phyloP scores from a whole-genome alignment of 208 protist genomes.

The Trypanosoma theileri region DNA sequence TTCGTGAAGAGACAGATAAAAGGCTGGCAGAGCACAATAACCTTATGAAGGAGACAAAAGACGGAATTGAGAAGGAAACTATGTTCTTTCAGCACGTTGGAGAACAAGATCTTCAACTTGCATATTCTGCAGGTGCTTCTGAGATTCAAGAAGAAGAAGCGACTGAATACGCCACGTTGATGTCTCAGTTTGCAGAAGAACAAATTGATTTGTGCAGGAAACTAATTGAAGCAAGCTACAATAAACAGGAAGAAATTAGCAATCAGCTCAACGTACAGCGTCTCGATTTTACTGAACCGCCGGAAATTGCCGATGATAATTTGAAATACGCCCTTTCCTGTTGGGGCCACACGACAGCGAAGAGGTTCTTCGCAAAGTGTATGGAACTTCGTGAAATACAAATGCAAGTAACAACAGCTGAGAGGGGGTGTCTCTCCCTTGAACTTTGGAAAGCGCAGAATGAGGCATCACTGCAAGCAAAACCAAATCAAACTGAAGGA shows the following conservation, averaged over 20 bases:
- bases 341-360: conserved; percentile 67
- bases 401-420: conserved; percentile 33
- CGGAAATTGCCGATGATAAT: conserved; percentile 51
- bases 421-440: conserved; percentile 39
- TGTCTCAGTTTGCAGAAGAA: conserved; percentile 36
- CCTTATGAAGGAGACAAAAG: conserved; percentile 42
- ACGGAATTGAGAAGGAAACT: conserved; percentile 37
- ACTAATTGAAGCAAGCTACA: conserved; percentile 29
- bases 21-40: conserved; percentile 35
- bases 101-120: conserved; percentile 38
- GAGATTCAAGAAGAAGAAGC: conserved; percentile 54
- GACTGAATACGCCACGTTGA: conserved; percentile 40
- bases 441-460: conserved; percentile 48
- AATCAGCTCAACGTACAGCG: conserved; percentile 49
- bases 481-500: background rate
- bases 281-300: conserved; percentile 30
- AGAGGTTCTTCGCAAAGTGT: conserved; percentile 72
- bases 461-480: background rate
- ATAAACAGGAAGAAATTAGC: conserved; percentile 43
- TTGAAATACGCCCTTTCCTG: conserved; percentile 52
- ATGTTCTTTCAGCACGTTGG: conserved; percentile 22
- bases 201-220: conserved; percentile 36
- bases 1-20: conserved; percentile 42
- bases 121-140: conserved; percentile 37
- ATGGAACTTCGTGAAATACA: conserved; percentile 76